phyloP scores from a whole-genome alignment of 495 filamentous ascomycete species.

The Astrothelium macrocarpum region DNA sequence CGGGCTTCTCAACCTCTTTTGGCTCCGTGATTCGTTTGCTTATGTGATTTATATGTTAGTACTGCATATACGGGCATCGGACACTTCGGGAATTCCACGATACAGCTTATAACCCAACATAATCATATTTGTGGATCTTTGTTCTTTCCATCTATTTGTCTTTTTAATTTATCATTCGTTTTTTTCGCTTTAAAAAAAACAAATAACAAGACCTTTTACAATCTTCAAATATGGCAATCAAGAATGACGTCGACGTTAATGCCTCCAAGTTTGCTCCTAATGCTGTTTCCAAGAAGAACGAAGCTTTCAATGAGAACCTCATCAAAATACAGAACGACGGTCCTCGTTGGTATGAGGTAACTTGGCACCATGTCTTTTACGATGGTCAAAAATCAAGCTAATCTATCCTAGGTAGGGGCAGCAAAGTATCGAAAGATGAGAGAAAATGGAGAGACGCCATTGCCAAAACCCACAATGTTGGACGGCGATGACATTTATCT shows the following conservation, averaged over 20 bases:
- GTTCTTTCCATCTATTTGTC: neutral
- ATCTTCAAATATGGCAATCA: neutral
- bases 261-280: constrained; percentile 24
- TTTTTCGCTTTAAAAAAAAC: neutral
- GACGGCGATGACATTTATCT: constrained; percentile 35
- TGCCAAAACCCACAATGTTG: constrained; percentile 35
- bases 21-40: neutral
- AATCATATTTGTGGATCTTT: neutral
- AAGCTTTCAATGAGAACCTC: constrained; percentile 29
- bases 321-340: constrained; percentile 28
- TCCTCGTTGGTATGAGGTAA: constrained; percentile 32
- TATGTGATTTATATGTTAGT: neutral
- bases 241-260: neutral
- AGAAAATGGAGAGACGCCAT: constrained; percentile 34
- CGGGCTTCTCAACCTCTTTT: neutral
- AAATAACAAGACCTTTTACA: neutral
- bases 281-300: constrained; percentile 18
- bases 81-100: neutral
- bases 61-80: neutral
- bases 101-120: neutral
- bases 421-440: constrained; percentile 39
- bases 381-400: neutral
- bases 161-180: neutral
- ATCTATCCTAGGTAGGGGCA: constrained; percentile 29
- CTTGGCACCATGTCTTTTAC: neutral